phyloP scores from a whole-genome alignment of 208 protist species.

The Phytomonas sp. region DNA sequence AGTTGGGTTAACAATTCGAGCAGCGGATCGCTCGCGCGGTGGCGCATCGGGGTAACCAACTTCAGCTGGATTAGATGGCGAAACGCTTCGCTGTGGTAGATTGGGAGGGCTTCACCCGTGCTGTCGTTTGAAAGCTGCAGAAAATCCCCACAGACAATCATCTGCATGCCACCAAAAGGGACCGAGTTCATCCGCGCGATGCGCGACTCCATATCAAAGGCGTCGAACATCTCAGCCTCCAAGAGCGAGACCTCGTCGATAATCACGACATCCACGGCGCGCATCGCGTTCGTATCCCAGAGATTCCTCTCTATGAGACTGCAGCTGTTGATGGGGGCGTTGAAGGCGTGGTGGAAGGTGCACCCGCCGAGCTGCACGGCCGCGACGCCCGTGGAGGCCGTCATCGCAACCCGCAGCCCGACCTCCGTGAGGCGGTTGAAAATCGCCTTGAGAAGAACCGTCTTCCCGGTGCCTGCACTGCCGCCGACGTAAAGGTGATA shows the following conservation, averaged over 20 bases:
- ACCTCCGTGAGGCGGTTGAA: slow-evolving; percentile 41
- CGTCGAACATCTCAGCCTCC: slow-evolving; percentile 65
- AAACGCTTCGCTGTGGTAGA: slow-evolving; percentile 55
- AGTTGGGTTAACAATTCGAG: slow-evolving; percentile 45
- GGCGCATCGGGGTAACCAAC: slow-evolving; percentile 79
- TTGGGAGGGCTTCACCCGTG: slow-evolving; percentile 21
- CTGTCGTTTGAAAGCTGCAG: slow-evolving; percentile 69
- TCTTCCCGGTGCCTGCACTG: slow-evolving; percentile 88
- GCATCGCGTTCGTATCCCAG: slow-evolving; percentile 78
- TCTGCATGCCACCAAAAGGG: slow-evolving; percentile 88
- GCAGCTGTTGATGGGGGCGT: slow-evolving; percentile 30
- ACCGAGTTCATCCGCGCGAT: slow-evolving; percentile 45
- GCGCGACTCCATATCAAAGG: slow-evolving; percentile 76
- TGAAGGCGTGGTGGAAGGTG: slow-evolving; percentile 88
- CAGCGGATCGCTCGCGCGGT: slow-evolving; percentile 42
- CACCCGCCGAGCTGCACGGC: slow-evolving; percentile 85
- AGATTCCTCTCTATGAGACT: neutral
- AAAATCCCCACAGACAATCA: slow-evolving; percentile 90
- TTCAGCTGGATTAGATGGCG: slow-evolving; percentile 40
- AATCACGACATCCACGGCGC: slow-evolving; percentile 84
- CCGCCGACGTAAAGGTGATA: slow-evolving; percentile 80
- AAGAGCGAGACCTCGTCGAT: slow-evolving; percentile 91
- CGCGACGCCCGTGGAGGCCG: slow-evolving; percentile 84
- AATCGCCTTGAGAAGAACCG: slow-evolving; percentile 76
- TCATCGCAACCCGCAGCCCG: slow-evolving; percentile 80